These are phyloP conservation scores for Globisporangium emineosum DNA, from an alignment of 352 stramenopile genomes.

Conservation along the genomic window DNA sequence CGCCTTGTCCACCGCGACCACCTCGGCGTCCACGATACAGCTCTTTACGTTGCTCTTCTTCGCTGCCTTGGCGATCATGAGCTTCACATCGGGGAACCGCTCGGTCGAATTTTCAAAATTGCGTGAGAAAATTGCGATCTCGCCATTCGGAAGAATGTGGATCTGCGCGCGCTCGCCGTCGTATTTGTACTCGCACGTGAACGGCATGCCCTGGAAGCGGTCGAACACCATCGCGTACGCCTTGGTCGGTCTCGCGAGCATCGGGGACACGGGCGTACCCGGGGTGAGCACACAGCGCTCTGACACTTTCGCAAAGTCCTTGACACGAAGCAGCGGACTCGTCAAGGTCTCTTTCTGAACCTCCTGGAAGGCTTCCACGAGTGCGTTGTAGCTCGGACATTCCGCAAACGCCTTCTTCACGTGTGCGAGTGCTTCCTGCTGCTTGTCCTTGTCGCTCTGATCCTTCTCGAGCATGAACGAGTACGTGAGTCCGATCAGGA, in stretches of 20 bases:
- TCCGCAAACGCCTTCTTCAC: slow-evolving; percentile 99
- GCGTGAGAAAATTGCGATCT: slow-evolving; percentile 97
- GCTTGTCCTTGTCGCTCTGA: slow-evolving; percentile 76
- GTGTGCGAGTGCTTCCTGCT: slow-evolving; percentile 87
- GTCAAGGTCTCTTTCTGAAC: slow-evolving; percentile 42
- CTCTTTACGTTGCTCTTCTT: slow-evolving; percentile 49
- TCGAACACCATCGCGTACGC: slow-evolving; percentile 96
- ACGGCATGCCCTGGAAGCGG: slow-evolving; percentile 92
- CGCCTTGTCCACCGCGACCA: slow-evolving; percentile 97
- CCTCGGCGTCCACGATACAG: slow-evolving; percentile 98
- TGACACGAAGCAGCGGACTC: slow-evolving; percentile 41
- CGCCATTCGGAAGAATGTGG: slow-evolving; percentile 87
- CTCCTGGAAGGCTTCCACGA: slow-evolving; percentile 89
- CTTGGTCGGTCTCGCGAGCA: slow-evolving; percentile 99
- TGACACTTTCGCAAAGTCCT: slow-evolving; percentile 57
- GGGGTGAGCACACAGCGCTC: slow-evolving; percentile 90
- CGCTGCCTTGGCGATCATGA: slow-evolving; percentile 63
- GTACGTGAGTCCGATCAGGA: slow-evolving; percentile 96
- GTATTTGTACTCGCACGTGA: slow-evolving; percentile 99
- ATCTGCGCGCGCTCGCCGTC: slow-evolving; percentile 98
- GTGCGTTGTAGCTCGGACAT: slow-evolving; percentile 94
- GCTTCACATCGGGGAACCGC: slow-evolving; percentile 93
- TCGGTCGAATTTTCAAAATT: slow-evolving; percentile 98
- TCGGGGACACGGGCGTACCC: slow-evolving; percentile 97
- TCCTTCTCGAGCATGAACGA: slow-evolving; percentile 90